A percentile compares a stretch with the other conserved stretches of the same genome.
phyloP scores from a whole-genome alignment of 768 basidiomycete genomes.

The Termitomyces sp. region DNA sequence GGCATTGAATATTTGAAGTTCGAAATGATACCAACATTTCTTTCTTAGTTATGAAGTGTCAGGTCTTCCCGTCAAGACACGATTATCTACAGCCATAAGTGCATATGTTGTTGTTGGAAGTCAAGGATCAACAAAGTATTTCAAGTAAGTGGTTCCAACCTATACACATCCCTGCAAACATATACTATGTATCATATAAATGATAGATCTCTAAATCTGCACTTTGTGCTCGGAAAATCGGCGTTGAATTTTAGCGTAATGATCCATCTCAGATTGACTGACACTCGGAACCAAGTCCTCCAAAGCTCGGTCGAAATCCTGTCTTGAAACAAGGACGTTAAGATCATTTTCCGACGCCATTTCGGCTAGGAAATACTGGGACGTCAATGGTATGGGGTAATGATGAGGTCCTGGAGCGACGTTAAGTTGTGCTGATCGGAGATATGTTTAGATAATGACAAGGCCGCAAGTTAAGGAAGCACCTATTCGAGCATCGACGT shows the following conservation, averaged over 20 bases:
- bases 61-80: conserved; percentile 45
- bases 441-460: not conserved
- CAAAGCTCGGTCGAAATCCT: conserved; percentile 79
- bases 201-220: not conserved
- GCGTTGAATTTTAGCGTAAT: conserved; percentile 72
- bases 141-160: conserved; percentile 56
- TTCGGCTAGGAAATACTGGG: conserved; percentile 89
- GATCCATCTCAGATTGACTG: conserved; percentile 79
- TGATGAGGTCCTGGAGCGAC: conserved; percentile 33
- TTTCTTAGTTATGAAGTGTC: conserved; percentile 40
- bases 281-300: conserved; percentile 75
- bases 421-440: conserved; percentile 43
- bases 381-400: conserved; percentile 70
- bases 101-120: conserved; percentile 41
- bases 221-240: conserved; percentile 50
- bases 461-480: conserved; percentile 16
- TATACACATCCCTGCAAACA: not conserved
- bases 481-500: conserved; percentile 77
- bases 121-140: conserved; percentile 53
- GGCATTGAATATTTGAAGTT: not conserved
- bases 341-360: conserved; percentile 69
- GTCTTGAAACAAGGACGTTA: conserved; percentile 66
- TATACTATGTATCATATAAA: not conserved
- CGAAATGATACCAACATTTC: not conserved
- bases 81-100: conserved; percentile 40